Percentiles rank a stretch among this genome's conserved stretches.
phyloP scores from a whole-genome alignment of 441 rosid genomes.

The Populus hybrid region DNA sequence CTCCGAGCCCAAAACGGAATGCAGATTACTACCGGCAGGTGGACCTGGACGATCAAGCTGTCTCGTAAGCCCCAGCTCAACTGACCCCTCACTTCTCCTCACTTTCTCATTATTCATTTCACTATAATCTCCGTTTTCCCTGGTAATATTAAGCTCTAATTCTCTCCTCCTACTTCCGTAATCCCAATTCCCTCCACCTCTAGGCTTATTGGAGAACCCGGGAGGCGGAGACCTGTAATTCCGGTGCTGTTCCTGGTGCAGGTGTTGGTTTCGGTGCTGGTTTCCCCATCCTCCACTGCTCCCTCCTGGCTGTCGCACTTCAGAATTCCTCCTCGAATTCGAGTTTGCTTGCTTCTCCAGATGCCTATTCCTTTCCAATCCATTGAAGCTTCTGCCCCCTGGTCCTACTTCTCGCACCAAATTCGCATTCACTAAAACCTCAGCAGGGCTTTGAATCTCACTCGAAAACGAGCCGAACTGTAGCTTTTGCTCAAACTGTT shows the following conservation, averaged over 20 bases:
- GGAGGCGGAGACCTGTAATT: conserved; percentile 50
- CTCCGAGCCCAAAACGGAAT: conserved; percentile 49
- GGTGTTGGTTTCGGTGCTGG: too few species aligned
- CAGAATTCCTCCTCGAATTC: conserved; percentile 28
- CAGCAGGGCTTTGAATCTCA: conserved; percentile 34
- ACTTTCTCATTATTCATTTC: conserved; percentile 32
- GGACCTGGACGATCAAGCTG: conserved; percentile 72
- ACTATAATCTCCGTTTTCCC: conserved; percentile 26
- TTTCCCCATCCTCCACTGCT: conserved; percentile 39
- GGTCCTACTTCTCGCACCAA: conserved; percentile 30
- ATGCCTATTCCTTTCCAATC: conserved; percentile 35
- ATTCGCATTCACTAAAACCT: conserved; percentile 32
- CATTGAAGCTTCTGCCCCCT: conserved; percentile 24
- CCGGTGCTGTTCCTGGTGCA: conserved; percentile 6
- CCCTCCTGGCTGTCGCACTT: conserved; percentile 33
- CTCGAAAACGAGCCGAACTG: conserved; percentile 57
- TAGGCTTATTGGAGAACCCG: conserved; percentile 47
- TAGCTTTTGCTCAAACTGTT: conserved; percentile 39
- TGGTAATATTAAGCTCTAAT: conserved; percentile 27
- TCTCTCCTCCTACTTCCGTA: conserved; percentile 29
- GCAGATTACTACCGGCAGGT: conserved; percentile 48
- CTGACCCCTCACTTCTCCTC: conserved; percentile 20
- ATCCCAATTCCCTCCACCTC: conserved; percentile 40
- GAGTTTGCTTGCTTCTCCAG: conserved; percentile 24
- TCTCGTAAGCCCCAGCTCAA: conserved; percentile 33